These are phyloP conservation scores for Phytophthora ramorum DNA, from an alignment of 352 stramenopile species.

Conservation along the genomic window DNA sequence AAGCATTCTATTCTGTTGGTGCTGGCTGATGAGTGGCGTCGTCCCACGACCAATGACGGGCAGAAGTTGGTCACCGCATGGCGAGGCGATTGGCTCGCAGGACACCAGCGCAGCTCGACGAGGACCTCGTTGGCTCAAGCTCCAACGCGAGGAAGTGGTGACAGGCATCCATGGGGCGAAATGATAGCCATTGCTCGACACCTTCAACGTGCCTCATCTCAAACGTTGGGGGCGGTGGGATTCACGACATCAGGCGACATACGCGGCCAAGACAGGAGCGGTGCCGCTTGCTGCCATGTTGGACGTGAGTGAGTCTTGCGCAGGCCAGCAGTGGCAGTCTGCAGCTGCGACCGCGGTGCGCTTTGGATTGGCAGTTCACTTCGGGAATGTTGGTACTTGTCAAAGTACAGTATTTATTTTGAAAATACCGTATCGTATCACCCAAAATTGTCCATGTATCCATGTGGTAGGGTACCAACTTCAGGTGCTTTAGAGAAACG, in stretches of 20 bases:
- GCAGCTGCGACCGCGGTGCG: constrained; percentile 22
- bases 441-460: not conserved
- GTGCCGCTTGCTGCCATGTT: constrained; percentile 2
- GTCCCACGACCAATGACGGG: not conserved
- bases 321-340: constrained; percentile 12
- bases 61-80: not conserved
- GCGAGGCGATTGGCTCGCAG: constrained; percentile 9
- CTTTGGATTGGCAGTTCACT: constrained; percentile 17
- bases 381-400: constrained; percentile 5
- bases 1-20: not conserved
- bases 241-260: constrained; percentile 1
- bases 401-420: too few relatives aligned
- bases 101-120: constrained; percentile 3
- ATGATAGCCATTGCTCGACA: not conserved
- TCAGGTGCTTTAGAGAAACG: not conserved
- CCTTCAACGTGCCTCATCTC: constrained; percentile 27
- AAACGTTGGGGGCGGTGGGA: constrained; percentile 5
- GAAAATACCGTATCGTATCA: too few relatives aligned
- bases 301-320: constrained; percentile 1
- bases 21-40: not conserved
- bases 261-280: not conserved
- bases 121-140: too few relatives aligned
- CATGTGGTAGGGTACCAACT: not conserved
- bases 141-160: not conserved
- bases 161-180: not conserved